Base-by-base conservation (phyloP, 768 basidiomycete genomes). In the Tricholoma sp. region DNA sequence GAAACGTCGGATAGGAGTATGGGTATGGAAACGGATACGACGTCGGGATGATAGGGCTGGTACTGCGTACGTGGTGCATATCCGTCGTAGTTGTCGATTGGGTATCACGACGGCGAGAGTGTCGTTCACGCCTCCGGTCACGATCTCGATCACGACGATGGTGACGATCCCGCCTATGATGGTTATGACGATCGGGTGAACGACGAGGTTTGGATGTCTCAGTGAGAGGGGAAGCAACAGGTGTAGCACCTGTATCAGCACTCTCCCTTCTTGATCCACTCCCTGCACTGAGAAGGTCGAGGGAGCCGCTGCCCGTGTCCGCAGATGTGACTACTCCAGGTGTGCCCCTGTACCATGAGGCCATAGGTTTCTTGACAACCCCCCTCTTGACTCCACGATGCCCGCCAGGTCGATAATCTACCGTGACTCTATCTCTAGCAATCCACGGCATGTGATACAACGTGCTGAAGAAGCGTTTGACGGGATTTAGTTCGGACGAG, bases 381-480 rank as follows among this genome's bases (percentile, higher is more conserved):
- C 63, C 49, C 50, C 53, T 54, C 57, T 55, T 36, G 34, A 52
- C 55, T 41, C 55, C 49, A 53, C 63, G 54, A 53, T 44, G 66
- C 53, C 67, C 66, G 9, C 67, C 72, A 0, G 80, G 78, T 12
- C 73, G 61, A 56, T 81, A 80, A 55, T 76, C 74, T 7, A 74
- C 68, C 1, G 78, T 78, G 56, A 81, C 74, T 48, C 79, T 71
- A 2, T 70, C 66, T 4, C 69, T 63, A 6, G 79, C 70, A 7
- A 79, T 63, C 80, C 80, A 81, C 1, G 80, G 80, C 50, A 82
- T 71, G 15, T 67, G 58, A 49, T 78, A 75, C 3, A 82, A 31
- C 2, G 63, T 70, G 6, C 70, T 61, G 52, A 79, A 64, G 54
- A 80, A 81, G 12, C 73, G 70, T 33, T 73, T 73, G 10, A 81